Base-by-base conservation (phyloP, 208 protist species). In the Trypanosomatidae sp. region DNA sequence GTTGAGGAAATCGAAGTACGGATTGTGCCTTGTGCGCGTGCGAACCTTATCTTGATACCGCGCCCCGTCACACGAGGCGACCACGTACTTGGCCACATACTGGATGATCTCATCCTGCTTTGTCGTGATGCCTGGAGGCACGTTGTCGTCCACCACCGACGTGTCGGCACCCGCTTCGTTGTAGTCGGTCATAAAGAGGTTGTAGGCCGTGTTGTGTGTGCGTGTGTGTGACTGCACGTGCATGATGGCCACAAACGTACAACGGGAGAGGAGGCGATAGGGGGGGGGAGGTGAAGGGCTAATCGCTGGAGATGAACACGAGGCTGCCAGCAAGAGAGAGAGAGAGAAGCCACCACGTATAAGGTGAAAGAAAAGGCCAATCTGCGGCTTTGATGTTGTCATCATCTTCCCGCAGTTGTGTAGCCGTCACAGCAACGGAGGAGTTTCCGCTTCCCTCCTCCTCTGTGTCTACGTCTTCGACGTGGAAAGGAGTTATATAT, bases 101-200 rank as follows among this genome's bases (percentile, higher is more conserved):
- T 92, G 86, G 50, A 95, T 94, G 71, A 95, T 92, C 8, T 87
- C 80, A 74, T 95, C 91, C 64, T 95, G 89, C 66, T 92, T 91
- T 8, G 81, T 75, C 4, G 84, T 84, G 41, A 95, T 89, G 46
- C 88, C 91, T 9, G 71, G 67, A 6, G 91, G 91, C 2, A 75
- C 30, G 62, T 77, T 78, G 13, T 79, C 76, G 46, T 84, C 74
- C 15, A 62, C 64, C 53, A 66, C 75, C 41, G 60, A 81, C 15
- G 74, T 79, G 44, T 69, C 66, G 65, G 73, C 72, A 8, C 68
- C 72, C n/a, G 76, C 72, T 39, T 25, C 22, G 62, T 33, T 68
- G 43, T 47, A 68, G 62, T 68, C 28, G 50, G 49, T 44, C 30
- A 44, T 70, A 39, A 8, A 28, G 25, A 30, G 28, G 30, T 58